These are phyloP conservation scores for Talaromyces sp. DNA, from an alignment of 2,329 filamentous ascomycete species.

Conservation along the genomic window DNA sequence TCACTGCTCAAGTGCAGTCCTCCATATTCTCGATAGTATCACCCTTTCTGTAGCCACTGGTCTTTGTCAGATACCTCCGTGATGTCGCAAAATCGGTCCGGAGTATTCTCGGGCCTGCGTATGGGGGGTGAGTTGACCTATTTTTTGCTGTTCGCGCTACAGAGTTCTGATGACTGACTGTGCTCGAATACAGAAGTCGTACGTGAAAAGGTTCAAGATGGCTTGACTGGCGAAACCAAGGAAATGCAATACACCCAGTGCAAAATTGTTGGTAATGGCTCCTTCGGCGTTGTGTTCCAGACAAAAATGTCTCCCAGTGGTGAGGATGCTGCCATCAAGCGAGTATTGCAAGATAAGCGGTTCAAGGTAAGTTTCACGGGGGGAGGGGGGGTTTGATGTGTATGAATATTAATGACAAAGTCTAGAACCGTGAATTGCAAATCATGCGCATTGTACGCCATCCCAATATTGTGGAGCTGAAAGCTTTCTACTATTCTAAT, in stretches of 20 bases:
- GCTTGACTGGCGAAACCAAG: conserved; percentile 90
- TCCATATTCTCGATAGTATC: conserved; percentile 40
- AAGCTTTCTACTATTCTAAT: conserved; percentile 99
- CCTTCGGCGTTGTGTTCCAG: conserved; percentile 98
- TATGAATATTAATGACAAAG: conserved; percentile 28
- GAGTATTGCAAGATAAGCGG: conserved; percentile 96
- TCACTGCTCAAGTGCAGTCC: conserved; percentile 46
- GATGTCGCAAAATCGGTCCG: conserved; percentile 90
- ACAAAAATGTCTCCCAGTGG: conserved; percentile 97
- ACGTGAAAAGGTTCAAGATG: conserved; percentile 98
- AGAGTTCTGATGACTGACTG: conserved; percentile 16
- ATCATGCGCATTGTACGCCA: conserved; percentile 99
- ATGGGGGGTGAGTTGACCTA: conserved; percentile 80
- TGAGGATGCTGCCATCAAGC: conserved; percentile 98
- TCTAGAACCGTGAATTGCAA: conserved; percentile 93
- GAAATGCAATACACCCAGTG: conserved; percentile 98
- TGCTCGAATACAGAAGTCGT: conserved; percentile 69
- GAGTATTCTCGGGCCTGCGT: conserved; percentile 81
- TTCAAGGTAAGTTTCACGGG: conserved; percentile 72
- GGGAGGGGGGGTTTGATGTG: neutral
- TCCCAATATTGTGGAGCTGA: conserved; percentile 97
- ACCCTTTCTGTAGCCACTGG: conserved; percentile 21
- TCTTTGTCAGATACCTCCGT: conserved; percentile 31
- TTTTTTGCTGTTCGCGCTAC: conserved; percentile 15
- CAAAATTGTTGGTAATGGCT: conserved; percentile 99